Evolutionary conservation across 306 rosid genomes (phyloP).

Genomic region (Medicago ruthenica): DNA sequence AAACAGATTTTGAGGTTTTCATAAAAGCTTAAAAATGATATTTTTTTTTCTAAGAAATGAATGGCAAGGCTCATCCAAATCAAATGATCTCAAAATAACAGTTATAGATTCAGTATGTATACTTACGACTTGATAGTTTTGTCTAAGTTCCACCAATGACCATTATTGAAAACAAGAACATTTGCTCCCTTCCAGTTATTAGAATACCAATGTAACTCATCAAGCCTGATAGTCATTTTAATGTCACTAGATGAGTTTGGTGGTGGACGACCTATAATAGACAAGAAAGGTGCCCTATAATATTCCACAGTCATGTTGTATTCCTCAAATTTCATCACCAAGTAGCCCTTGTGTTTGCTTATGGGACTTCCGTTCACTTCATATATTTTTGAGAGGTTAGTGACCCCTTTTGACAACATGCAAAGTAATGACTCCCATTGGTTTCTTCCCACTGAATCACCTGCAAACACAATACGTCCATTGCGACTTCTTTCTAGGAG

Average conservation of each 20-base stretch:
- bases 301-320: constrained; percentile 85
- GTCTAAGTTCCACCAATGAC: constrained; percentile 88
- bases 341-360: constrained; percentile 80
- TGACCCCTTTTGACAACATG: constrained; percentile 71
- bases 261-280: constrained; percentile 66
- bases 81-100: no score
- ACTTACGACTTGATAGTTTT: constrained; percentile 65
- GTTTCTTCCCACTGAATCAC: constrained; percentile 89
- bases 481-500: constrained; percentile 73
- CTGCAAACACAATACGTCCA: constrained; percentile 86
- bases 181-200: constrained; percentile 69
- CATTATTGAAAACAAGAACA: constrained; percentile 75
- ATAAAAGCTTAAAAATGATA: not conserved
- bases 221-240: constrained; percentile 52
- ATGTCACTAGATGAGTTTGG: constrained; percentile 49
- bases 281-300: constrained; percentile 79
- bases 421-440: constrained; percentile 92
- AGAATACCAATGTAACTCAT: constrained; percentile 73
- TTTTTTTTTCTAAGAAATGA: not conserved
- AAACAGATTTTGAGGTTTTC: not conserved
- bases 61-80: not conserved
- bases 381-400: constrained; percentile 69
- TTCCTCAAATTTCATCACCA: constrained; percentile 64
- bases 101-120: no score
- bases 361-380: constrained; percentile 82